Base-by-base conservation (phyloP, 2,329 filamentous ascomycete species). In the Calonectria crousiana region DNA sequence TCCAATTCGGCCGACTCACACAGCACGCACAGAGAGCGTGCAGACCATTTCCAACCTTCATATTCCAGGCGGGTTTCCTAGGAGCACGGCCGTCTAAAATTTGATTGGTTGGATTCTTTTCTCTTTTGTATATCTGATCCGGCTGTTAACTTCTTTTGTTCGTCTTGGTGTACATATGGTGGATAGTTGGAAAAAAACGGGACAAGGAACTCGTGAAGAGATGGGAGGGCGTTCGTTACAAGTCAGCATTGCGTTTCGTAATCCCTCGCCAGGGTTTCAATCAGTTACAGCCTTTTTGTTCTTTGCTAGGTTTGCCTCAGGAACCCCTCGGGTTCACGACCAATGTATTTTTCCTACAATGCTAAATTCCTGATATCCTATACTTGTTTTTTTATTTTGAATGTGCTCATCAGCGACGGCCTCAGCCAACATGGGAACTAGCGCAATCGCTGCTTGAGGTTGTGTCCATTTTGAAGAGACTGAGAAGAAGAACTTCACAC, bases 11-110 rank as follows among this genome's bases (percentile, higher is more conserved):
- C 82, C 83, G 4, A 76, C 79, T 11, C 67, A 73, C 74, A 78
- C 64, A 78, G 76, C 67, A 64, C 81, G 87, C 64, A 84, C 83
- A 18, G 84, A 87, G 60, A 88, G 89, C 76, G 86, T 88, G 9
- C 87, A 88, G 16, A 90, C 89, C 34, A 90, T 94, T 56, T 92
- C 91, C 69, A 89, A 93, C 80, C 84, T 95, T 66, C 92, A 94
- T 80, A 89, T 95, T 23, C 93, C 93, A 4, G 93, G 93, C 14
- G 89, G 93, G 77, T 95, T 89, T 81, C 92, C 92, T 11, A 87
- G 84, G 76, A 82, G 75, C 69, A 78, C 85, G 75, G 78, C 92
- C 87, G 72, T 90, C 80, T 82, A 86, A 86, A 51, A 53, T 20
- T 82, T 30, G 69, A 30, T 60, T 53, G 60, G 28, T 65, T 62